Base-by-base conservation (phyloP, 805 yeast species). In the Sugiyamaella americana region DNA sequence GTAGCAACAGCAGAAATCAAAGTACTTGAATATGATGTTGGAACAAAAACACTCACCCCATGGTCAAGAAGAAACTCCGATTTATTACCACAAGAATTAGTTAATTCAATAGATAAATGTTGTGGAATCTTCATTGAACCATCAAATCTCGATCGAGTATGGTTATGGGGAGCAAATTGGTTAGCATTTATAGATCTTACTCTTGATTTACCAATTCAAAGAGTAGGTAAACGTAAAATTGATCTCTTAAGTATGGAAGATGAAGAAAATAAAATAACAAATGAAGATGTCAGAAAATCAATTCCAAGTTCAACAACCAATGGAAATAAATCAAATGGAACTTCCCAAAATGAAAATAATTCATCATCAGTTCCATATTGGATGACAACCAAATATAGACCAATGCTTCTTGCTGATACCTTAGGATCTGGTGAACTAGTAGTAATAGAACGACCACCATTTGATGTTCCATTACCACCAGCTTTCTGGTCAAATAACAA, bases 131-230 rank as follows among this genome's bases (percentile, higher is more conserved):
- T 84, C 59, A 59, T 62, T 13, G 79, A 78, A 44, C 63, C 62
- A 6, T 58, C 62, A 2, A 64, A 66, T 29, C 54, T 65, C 1
- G 58, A 67, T 29, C 71, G 77, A 47, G 67, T 84, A 13, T 91
- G 96, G 96, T 65, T 87, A n/a, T 88, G 86, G 77, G 95, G 96
- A 1, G 73, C 84, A 18, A 76, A 76, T 43, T 91, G 96, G 95
- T 54, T 89, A 13, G 76, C 83, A 3, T 84, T 76, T 61, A 74
- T 91, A 42, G 91, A 91, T 62, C 65, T 85, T 53, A 62, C 73
- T 5, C 60, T 71, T 44, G 77, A 82, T 57, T 63, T 80, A 43
- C 83, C 86, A 11, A 63, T 73, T 38, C 63, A 54, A 4, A 48
- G 64, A 23, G 65, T 63, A 4, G 55, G 58, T 32, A 64, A 64